Base-by-base conservation (phyloP, 176 grass and related monocot genomes). In the Bolboschoenus planiculmis region DNA sequence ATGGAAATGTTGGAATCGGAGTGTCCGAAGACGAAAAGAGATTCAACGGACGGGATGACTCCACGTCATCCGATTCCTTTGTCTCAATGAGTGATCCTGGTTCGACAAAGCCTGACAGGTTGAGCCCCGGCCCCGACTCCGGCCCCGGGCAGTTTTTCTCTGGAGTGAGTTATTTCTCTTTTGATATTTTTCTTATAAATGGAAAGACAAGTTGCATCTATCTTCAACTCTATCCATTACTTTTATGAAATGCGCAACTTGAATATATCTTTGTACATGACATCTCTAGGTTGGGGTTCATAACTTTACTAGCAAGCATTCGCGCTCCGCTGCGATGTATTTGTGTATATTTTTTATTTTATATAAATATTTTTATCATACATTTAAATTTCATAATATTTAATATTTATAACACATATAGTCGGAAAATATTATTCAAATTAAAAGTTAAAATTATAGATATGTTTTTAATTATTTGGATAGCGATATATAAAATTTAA, bases 1-100 rank as follows among this genome's bases (percentile, higher is more conserved):
- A 97, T 47, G 70, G 23, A 15, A 74, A 74, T 3, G 42, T 4
- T 74, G 70, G 42, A 74, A 48, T 20, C 26, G 10, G 68, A 21
- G 42, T 10, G 5, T 47, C 42, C 40, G 16, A 46, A 47, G 42
- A 13, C n/a, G 70, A 47, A 7, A 74, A 74, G 40, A 29, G 42
- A 70, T 40, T 42, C 36, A 70, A 70, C 16, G 70, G 70, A 30
- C 9, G 10, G 4, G 42, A 74, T 74, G 70, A 10, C 42, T 74
- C 70, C 70, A 74, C 70, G 13, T 48, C 70, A 46, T 73, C 68
- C 68, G 2, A 46, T 73, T 29, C 40, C 39, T 14, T 40, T 20
- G 62, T 33, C 31, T 66, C 33, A 7, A 36, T 16, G 30, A 66
- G 33, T 66, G 62, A 20, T 66, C 30, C 62, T 9, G 9, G 9